A percentile compares a stretch with the other conserved stretches of the same genome.
Conservation (phyloP, 1,284 basidiomycete species). For the Malassezia japonica region DNA sequence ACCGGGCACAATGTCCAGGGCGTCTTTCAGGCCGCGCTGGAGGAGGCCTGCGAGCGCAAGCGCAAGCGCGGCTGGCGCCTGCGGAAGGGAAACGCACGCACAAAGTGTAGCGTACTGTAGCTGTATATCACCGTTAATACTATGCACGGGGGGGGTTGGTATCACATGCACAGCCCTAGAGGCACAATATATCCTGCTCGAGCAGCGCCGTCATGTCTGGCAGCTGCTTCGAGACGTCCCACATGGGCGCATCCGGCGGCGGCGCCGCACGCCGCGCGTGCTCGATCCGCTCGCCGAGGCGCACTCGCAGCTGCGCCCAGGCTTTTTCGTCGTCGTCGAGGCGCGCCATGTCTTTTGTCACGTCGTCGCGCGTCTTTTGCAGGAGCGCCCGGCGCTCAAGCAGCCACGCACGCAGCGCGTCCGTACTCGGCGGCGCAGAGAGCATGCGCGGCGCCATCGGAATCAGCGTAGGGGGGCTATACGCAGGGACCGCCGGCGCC, state of each 20-base stretch:
- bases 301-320: not conserved
- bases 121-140: too few relatives aligned
- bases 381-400: constrained; percentile 13
- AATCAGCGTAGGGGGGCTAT: not conserved
- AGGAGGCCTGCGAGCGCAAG: constrained; percentile 56
- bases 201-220: constrained; percentile 1
- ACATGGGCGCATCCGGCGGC: not conserved
- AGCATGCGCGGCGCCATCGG: constrained; percentile 4
- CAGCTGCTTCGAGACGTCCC: too few relatives aligned
- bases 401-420: constrained; percentile 9
- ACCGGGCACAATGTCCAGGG: constrained; percentile 77
- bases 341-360: not conserved
- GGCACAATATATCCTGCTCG: constrained; percentile 12
- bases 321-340: not conserved
- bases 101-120: constrained; percentile 8
- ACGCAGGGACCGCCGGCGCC: not conserved
- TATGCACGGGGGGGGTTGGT: too few relatives aligned
- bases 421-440: not conserved
- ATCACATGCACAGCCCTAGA: not conserved
- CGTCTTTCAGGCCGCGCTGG: constrained; percentile 80
- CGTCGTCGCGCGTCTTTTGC: constrained; percentile 2
- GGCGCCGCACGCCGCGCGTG: not conserved
- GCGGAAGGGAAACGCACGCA: not conserved
- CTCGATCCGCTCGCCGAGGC: not conserved
- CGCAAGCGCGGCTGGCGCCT: not conserved